phyloP scores from a whole-genome alignment of 2,329 filamentous ascomycete genomes.

The Metarhizium album region DNA sequence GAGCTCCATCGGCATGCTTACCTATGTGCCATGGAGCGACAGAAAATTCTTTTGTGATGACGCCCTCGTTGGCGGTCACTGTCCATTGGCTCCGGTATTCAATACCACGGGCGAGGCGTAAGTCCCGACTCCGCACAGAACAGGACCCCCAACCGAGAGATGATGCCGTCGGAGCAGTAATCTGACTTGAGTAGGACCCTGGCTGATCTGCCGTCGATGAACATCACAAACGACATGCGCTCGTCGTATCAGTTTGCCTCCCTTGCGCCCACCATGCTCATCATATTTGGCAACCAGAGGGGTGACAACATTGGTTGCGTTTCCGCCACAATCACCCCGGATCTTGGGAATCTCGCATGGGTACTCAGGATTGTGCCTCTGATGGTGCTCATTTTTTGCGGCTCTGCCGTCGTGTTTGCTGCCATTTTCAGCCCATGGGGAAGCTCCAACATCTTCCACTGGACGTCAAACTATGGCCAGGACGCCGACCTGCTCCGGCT shows the following conservation, averaged over 20 bases:
- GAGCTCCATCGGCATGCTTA: slow-evolving; percentile 61
- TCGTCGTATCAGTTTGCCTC: slow-evolving; percentile 84
- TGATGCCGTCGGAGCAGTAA: not conserved
- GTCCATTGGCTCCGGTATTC: slow-evolving; percentile 70
- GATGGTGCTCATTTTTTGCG: slow-evolving; percentile 67
- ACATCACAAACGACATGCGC: slow-evolving; percentile 60
- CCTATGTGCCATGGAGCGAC: slow-evolving; percentile 57
- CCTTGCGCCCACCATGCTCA: slow-evolving; percentile 59
- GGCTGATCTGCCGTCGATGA: slow-evolving; percentile 57
- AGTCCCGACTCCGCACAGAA: slow-evolving; percentile 2
- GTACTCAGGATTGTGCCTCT: slow-evolving; percentile 68
- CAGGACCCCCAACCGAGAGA: slow-evolving; percentile 6
- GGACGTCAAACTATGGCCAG: slow-evolving; percentile 95
- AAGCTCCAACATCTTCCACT: slow-evolving; percentile 78
- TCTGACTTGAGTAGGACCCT: slow-evolving; percentile 17
- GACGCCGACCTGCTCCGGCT: slow-evolving; percentile 85
- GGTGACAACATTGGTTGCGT: slow-evolving; percentile 66
- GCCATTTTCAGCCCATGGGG: slow-evolving; percentile 92
- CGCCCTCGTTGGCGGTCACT: slow-evolving; percentile 48
- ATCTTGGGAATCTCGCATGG: slow-evolving; percentile 60
- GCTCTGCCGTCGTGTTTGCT: slow-evolving; percentile 70
- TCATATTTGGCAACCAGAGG: slow-evolving; percentile 61
- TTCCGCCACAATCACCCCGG: slow-evolving; percentile 72
- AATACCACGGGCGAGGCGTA: slow-evolving; percentile 20
- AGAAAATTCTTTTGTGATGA: slow-evolving; percentile 55